Conservation (phyloP, 2,329 filamentous ascomycete genomes). For the Calonectria honghensis region DNA sequence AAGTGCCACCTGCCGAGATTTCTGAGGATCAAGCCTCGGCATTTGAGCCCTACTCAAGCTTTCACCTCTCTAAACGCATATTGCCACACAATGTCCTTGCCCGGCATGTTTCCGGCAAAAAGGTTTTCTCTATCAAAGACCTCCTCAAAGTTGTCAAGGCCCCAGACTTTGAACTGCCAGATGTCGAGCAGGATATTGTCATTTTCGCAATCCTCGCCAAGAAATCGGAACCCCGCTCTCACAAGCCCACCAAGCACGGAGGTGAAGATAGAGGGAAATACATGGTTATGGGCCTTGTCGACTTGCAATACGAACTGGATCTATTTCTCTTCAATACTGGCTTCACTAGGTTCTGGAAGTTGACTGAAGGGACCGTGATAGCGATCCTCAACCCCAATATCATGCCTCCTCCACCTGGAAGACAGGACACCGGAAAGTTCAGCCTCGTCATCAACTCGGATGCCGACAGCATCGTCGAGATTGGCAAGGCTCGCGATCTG, state of each 20-base stretch:
- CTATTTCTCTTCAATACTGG: constrained; percentile 94
- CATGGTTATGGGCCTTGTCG: constrained; percentile 92
- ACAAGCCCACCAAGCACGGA: constrained; percentile 69
- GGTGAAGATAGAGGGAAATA: constrained; percentile 84
- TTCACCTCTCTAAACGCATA: constrained; percentile 88
- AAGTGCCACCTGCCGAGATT: constrained; percentile 42
- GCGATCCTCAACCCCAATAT: constrained; percentile 94
- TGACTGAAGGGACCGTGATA: constrained; percentile 92
- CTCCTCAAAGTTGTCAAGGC: constrained; percentile 87
- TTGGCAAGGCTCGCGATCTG: constrained; percentile 89
- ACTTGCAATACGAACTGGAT: constrained; percentile 93
- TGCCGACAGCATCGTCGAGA: constrained; percentile 91
- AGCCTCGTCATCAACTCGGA: constrained; percentile 89
- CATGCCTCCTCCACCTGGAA: constrained; percentile 87
- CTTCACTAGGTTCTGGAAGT: constrained; percentile 94
- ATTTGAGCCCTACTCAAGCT: constrained; percentile 90
- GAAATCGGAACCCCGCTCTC: constrained; percentile 86
- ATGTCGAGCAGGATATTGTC: constrained; percentile 90
- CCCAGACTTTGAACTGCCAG: constrained; percentile 87
- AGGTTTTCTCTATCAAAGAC: constrained; percentile 85
- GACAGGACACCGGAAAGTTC: constrained; percentile 87
- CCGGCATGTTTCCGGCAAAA: constrained; percentile 86
- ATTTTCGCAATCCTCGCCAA: constrained; percentile 91
- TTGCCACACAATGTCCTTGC: constrained; percentile 88
- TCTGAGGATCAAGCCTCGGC: constrained; percentile 62